Conservation (phyloP, 768 basidiomycete species). For the Agrocybe pediades region DNA sequence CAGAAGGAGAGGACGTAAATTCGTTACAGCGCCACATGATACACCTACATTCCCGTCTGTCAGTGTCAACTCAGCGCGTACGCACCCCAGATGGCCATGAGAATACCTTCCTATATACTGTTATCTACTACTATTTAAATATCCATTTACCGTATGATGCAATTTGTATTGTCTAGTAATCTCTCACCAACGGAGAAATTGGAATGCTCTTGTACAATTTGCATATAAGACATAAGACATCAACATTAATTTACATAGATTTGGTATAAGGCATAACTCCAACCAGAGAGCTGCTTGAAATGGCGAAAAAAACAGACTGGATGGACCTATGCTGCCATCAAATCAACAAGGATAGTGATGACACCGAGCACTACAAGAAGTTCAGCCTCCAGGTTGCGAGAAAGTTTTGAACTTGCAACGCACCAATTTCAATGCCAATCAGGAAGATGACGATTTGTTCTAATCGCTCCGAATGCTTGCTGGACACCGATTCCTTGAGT, state of each 20-base stretch:
- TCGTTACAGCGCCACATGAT: background rate
- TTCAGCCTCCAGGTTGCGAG: background rate
- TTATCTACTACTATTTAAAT: too few relatives aligned
- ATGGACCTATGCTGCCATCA: slow-evolving; percentile 44
- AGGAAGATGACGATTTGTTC: slow-evolving; percentile 93
- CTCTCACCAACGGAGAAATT: too few relatives aligned
- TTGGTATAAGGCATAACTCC: background rate
- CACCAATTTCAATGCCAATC: slow-evolving; percentile 87
- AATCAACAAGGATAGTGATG: slow-evolving; percentile 86
- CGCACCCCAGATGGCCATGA: too few relatives aligned
- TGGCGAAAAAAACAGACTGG: background rate
- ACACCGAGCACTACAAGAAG: slow-evolving; percentile 73
- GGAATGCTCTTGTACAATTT: too few relatives aligned
- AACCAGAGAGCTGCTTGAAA: background rate
- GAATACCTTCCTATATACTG: too few relatives aligned
- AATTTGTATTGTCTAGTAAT: too few relatives aligned
- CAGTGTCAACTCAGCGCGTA: too few relatives aligned
- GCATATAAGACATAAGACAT: too few relatives aligned
- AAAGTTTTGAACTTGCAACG: slow-evolving; percentile 18
- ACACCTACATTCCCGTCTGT: background rate
- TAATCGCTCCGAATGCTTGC: slow-evolving; percentile 85
- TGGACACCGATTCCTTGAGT: slow-evolving; percentile 92
- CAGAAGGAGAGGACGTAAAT: slow-evolving; percentile 21
- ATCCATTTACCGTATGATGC: too few relatives aligned
- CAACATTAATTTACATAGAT: background rate